Base-by-base conservation (phyloP, 2,329 filamentous ascomycete genomes). In the Fusarium nurragi region DNA sequence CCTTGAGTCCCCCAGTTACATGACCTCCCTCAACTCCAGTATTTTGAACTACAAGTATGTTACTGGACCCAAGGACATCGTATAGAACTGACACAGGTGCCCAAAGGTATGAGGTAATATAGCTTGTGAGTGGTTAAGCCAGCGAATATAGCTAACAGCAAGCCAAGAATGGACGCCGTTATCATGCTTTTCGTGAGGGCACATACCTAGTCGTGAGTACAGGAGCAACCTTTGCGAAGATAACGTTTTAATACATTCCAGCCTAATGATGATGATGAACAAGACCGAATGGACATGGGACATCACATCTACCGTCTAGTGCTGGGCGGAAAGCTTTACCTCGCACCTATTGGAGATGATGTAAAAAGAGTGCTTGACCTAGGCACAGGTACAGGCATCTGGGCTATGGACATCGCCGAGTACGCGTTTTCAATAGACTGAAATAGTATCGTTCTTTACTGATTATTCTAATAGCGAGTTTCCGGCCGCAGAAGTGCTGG, bases 401-500 rank as follows among this genome's bases (percentile, higher is more conserved):
- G n/a, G n/a, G 5, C 63, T 63, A 64, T 64, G 10, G 60, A 64
- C 6, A 64, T 64, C 32, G 61, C 61, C 19, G 61, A 64, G 61
- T 60, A n/a, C 40, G 61, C 13, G 6, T 7, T 1, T 1, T 2
- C 18, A n/a, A 18, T 8, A 10, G 1, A 1, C 7, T 12, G 9
- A 1, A 11, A n/a, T 3, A 2, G 2, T 9, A 6, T 22, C 4
- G 13, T 14, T 7, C 12, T 0, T 11, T 5, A 13, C 7, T 19
- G 14, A 18, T 11, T 2, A 26, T 26, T 26, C 3, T 1, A 9
- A 32, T 5, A 64, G 61, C 2, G 61, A 64, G 11, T 18, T 60
- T 39, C 48, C 60, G 2, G 64, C 60, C 3, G 37, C 61, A 6
- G 48, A 60, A 16, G 40, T 64, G 2, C n/a, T 59, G 5, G 61